Percentiles rank a stretch among this genome's conserved stretches.
phyloP scores from a whole-genome alignment of 345 rosid genomes.

The Sisymbrium irio region DNA sequence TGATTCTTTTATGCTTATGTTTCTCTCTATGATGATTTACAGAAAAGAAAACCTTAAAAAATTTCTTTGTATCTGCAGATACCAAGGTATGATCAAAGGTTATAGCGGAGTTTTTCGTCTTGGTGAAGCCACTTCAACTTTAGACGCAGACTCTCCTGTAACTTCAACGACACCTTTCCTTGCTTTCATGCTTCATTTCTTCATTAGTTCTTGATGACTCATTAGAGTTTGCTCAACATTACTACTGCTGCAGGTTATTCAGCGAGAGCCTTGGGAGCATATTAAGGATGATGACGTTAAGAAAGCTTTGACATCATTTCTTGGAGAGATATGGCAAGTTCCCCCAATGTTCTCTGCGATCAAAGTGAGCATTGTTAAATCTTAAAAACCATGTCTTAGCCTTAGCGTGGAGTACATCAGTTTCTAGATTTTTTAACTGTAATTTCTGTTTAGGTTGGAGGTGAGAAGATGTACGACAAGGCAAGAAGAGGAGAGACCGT shows the following conservation, averaged over 20 bases:
- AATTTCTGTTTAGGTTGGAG: conserved; percentile 59
- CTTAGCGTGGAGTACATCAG: background rate
- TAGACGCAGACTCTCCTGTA: conserved; percentile 97
- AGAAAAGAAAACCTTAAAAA: background rate
- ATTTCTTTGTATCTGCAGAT: conserved; percentile 41
- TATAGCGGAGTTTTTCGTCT: conserved; percentile 92
- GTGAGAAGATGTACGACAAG: conserved; percentile 95
- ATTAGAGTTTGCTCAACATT: background rate
- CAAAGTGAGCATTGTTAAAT: conserved; percentile 57
- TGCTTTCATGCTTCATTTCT: conserved; percentile 12
- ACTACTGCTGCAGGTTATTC: conserved; percentile 62
- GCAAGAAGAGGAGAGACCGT: conserved; percentile 92
- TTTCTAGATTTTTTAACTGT: background rate
- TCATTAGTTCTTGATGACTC: background rate
- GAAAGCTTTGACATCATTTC: conserved; percentile 70
- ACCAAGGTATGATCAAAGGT: conserved; percentile 89
- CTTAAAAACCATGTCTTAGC: background rate
- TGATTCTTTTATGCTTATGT: conserved; percentile 2
- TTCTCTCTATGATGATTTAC: background rate
- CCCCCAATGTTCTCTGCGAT: conserved; percentile 99
- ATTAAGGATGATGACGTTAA: conserved; percentile 76
- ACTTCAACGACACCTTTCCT: conserved; percentile 26
- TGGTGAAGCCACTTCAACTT: conserved; percentile 97
- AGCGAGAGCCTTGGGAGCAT: conserved; percentile 97
- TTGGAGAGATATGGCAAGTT: conserved; percentile 99